phyloP scores from a whole-genome alignment of 2,329 filamentous ascomycete genomes.

The Pyrenochaeta sp. region DNA sequence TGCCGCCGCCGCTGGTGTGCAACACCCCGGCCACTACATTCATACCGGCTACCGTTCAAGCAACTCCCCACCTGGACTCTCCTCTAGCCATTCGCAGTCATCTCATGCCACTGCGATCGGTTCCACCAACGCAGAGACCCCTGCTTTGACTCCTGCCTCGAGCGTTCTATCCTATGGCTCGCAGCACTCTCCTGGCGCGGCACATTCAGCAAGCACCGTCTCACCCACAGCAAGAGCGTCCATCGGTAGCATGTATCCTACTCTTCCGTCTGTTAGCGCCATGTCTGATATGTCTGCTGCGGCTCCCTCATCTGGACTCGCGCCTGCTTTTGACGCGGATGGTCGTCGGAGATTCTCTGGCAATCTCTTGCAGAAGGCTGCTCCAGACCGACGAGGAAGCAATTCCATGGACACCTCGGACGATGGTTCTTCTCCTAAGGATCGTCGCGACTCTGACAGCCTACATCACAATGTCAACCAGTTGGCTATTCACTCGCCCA shows the following conservation, averaged over 20 bases:
- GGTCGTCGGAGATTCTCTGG: constrained; percentile 69
- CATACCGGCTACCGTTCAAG: constrained; percentile 64
- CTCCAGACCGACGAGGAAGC: constrained; percentile 41
- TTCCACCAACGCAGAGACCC: constrained; percentile 66
- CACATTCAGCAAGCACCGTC: constrained; percentile 67
- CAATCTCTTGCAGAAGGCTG: constrained; percentile 63
- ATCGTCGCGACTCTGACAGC: constrained; percentile 43
- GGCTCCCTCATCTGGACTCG: constrained; percentile 74
- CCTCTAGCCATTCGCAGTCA: constrained; percentile 52
- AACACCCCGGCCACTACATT: constrained; percentile 76
- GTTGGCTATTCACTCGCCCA: constrained; percentile 50
- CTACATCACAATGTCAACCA: constrained; percentile 51
- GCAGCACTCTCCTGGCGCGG: constrained; percentile 79
- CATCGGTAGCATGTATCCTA: constrained; percentile 75
- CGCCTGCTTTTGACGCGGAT: constrained; percentile 68
- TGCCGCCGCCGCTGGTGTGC: constrained; percentile 79
- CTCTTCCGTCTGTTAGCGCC: constrained; percentile 73
- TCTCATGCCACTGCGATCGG: constrained; percentile 61
- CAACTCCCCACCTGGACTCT: constrained; percentile 62
- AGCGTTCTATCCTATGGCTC: constrained; percentile 80
- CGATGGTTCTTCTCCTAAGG: constrained; percentile 41
- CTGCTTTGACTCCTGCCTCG: constrained; percentile 78
- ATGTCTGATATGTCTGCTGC: constrained; percentile 69
- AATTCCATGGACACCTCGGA: constrained; percentile 55
- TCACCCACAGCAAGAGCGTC: constrained; percentile 69